Conservation (phyloP, 352 stramenopile species). For the Globisporangium orthogonon region DNA sequence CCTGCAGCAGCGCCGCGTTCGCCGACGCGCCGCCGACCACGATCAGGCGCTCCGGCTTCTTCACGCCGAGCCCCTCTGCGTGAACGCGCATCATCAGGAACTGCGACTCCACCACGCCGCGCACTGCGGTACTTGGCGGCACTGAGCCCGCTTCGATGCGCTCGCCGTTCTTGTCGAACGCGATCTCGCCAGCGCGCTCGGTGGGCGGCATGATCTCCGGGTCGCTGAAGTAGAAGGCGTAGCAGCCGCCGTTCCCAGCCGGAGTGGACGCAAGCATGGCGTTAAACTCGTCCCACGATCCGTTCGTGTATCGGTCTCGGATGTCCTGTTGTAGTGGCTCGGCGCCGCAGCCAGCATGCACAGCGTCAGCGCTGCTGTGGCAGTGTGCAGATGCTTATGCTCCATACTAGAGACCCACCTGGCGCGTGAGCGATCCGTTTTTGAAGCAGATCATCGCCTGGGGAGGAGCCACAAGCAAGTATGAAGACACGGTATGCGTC, state of each 20-base stretch:
- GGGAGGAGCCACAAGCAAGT: not conserved
- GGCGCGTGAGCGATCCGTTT: constrained; percentile 68
- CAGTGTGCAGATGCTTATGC: not conserved
- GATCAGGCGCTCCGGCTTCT: constrained; percentile 42
- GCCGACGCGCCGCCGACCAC: constrained; percentile 50
- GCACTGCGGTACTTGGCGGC: constrained; percentile 29
- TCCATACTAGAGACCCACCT: constrained; percentile 19
- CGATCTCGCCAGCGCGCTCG: constrained; percentile 30
- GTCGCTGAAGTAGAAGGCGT: constrained; percentile 58
- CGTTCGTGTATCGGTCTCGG: constrained; percentile 28
- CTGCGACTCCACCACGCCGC: constrained; percentile 61
- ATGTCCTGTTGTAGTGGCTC: constrained; percentile 20
- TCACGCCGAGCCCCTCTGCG: constrained; percentile 45
- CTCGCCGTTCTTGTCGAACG: constrained; percentile 16
- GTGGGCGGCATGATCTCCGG: constrained; percentile 65
- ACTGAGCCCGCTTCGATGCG: constrained; percentile 12
- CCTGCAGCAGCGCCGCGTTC: constrained; percentile 52
- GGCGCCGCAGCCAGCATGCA: not conserved
- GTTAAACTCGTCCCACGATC: constrained; percentile 52
- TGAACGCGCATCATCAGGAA: constrained; percentile 55
- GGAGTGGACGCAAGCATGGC: constrained; percentile 30
- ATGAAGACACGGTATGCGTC: not conserved
- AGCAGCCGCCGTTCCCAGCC: constrained; percentile 34
- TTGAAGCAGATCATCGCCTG: constrained; percentile 87
- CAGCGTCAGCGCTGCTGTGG: not conserved